Evolutionary conservation across 1,284 basidiomycete species (phyloP), one percentile per base, ranked within the genome.

Genomic region (Porogramme epimiltina): DNA sequence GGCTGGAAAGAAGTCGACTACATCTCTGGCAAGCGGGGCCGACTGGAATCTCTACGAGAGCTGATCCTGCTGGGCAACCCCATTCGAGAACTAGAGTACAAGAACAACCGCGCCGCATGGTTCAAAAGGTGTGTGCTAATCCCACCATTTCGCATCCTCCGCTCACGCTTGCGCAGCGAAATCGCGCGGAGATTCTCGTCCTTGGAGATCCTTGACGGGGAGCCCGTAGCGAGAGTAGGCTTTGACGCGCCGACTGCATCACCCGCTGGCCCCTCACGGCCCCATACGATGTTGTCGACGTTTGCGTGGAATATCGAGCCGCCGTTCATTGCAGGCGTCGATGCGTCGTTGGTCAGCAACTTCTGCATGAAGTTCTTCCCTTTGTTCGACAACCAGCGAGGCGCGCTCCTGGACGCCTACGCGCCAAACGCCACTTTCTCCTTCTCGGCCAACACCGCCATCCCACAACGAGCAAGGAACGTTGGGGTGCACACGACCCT

Each of bases 381-480:
- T 3, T 70, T 86, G 2, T 96, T 91, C 68, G 96, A 99, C 70
- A 78, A 75, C 24, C 82, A 91, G 59, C 85, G 96, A 23, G 70
- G 76, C 0, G 73, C 79, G 2, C 79, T 97, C 5, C 62, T 82
- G 33, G 78, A 89, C 42, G 93, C 80, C 6, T 99, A 98, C 68
- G 84, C 91, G 55, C 82, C 89, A 0, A 75, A 82, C 34, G 91
- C 95, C 13, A 94, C 93, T 10, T 95, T 98, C 66, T 96, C 95
- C 0, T 89, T 89, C 68, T 87, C 89, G 13, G 81, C 84, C 60
- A 94, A 95, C 67, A 94, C 94, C 2, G 68, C 77, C 2, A 88
- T 95, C 42, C 91, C 93, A 4, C 72, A 77, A 10, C 89, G 89
- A 19, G 88, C 83, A 0, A 82, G 82, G 47, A 75, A 85, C 54